Evolutionary conservation across 768 basidiomycete genomes (phyloP), one percentile per base, ranked within the genome.

Genomic region (Epithele typhae): DNA sequence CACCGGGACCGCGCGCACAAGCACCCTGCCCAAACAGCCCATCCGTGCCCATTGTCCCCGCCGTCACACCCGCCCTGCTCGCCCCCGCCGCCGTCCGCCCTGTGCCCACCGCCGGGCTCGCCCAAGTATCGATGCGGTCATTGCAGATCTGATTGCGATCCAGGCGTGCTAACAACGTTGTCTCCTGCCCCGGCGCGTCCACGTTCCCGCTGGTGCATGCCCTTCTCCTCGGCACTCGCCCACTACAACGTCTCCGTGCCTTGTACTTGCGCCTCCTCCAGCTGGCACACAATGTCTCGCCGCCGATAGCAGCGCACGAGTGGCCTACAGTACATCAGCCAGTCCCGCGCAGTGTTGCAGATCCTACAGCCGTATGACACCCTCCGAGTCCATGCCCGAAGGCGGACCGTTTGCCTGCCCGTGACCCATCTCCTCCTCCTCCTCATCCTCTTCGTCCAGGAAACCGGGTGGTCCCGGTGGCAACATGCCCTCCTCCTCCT

Each of bases 361-460:
- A 41, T 37, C 44, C 50, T 37, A 64, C 51, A 61, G 45, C 39
- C 59, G 55, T 43, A 64, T 62, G 25, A 64, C 56, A 25, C 59
- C 62, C 37, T 49, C 49, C n/a, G 51, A 2, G 45, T 57, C 56
- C 49, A 59, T 59, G 21, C 53, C 54, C 32, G 22, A 21, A 11
- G 46, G 51, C 43, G 43, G 37, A 10, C 40, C 36, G 5, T 39
- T 32, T 25, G 40, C 52, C 32, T 36, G 6, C 35, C 18, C 35
- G 42, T 24, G 22, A 25, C n/a, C 21, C 11, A 15, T 25, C 23
- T 43, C 47, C 44, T 55, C 57, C 9, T 60, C 60, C 11, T 61
- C 61, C 36, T 62, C 59, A 36, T 64, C 61, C 24, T 57, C 35
- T 33, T 62, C 59, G 45, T 61, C 58, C 49, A 61, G 47, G 48